These are phyloP conservation scores for Sphenostylis stenocarpa DNA, from an alignment of 306 rosid genomes.

Conservation along the genomic window DNA sequence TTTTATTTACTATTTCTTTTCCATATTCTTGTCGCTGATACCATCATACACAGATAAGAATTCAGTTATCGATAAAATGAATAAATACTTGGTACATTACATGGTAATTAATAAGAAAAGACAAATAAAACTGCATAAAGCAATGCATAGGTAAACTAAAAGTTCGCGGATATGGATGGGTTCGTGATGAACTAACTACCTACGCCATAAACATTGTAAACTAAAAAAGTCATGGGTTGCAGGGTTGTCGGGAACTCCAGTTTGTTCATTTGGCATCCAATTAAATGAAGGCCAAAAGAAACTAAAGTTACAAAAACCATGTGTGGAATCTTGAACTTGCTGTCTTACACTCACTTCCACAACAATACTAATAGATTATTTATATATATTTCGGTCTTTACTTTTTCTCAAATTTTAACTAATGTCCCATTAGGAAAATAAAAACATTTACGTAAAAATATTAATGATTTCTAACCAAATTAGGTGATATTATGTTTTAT, in stretches of 20 bases:
- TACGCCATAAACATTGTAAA: background rate
- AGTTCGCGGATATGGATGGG: background rate
- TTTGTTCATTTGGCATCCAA: conserved; percentile 11
- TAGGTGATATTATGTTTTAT: too few relatives aligned
- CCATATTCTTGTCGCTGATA: background rate
- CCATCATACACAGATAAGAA: background rate
- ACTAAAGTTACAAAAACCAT: background rate
- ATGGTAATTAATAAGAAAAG: background rate
- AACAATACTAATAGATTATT: background rate
- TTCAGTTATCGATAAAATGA: too few relatives aligned
- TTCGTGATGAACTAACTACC: background rate
- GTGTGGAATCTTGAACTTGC: conserved; percentile 6
- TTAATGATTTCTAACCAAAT: too few relatives aligned
- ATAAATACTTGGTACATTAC: too few relatives aligned
- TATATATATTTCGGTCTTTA: background rate
- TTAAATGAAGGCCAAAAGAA: conserved; percentile 11
- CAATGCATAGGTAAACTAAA: too few relatives aligned
- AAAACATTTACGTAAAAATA: too few relatives aligned
- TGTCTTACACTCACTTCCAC: conserved; percentile 19
- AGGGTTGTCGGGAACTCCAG: conserved; percentile 11
- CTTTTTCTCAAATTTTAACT: background rate
- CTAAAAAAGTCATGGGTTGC: conserved; percentile 5
- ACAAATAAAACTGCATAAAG: background rate
- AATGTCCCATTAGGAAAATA: background rate
- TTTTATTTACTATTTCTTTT: background rate